Conservation (phyloP, 345 rosid species). For the Lepidium sativum region DNA sequence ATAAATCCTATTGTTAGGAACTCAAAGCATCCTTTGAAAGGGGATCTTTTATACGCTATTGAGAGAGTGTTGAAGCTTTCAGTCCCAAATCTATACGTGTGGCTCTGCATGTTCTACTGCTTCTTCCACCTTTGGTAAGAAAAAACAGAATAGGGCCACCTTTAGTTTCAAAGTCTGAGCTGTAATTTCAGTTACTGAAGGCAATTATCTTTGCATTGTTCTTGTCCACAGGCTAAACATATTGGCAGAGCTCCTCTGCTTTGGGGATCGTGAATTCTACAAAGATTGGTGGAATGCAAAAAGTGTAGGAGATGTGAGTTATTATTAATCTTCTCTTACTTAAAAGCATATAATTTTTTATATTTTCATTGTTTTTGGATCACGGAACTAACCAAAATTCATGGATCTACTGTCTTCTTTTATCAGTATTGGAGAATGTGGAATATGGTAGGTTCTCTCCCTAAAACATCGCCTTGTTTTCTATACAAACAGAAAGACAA, state of each 20-base stretch:
- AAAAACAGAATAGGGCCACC: background rate
- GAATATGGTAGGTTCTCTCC: conserved; percentile 84
- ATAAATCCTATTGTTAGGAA: conserved; percentile 94
- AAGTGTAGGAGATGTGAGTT: conserved; percentile 82
- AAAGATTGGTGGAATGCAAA: conserved; percentile 99
- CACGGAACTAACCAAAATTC: conserved; percentile 4
- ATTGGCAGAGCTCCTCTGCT: conserved; percentile 87
- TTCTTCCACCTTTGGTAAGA: conserved; percentile 86
- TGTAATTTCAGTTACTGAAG: conserved; percentile 1
- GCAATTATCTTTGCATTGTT: background rate
- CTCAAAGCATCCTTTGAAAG: conserved; percentile 93
- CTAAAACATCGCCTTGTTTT: background rate
- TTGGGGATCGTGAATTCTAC: conserved; percentile 98
- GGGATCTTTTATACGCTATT: conserved; percentile 65
- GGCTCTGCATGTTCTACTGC: conserved; percentile 99
- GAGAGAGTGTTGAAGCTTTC: conserved; percentile 99
- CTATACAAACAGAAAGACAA: background rate
- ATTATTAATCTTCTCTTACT: background rate
- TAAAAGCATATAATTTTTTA: background rate
- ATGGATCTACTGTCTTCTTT: conserved; percentile 21
- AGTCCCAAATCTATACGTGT: conserved; percentile 85
- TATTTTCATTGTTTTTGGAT: background rate
- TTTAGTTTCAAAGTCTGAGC: background rate
- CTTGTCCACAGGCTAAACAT: conserved; percentile 72
- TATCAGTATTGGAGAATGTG: conserved; percentile 98